phyloP scores from a whole-genome alignment of 2,329 filamentous ascomycete genomes.

The Pezicula neosporulosa region DNA sequence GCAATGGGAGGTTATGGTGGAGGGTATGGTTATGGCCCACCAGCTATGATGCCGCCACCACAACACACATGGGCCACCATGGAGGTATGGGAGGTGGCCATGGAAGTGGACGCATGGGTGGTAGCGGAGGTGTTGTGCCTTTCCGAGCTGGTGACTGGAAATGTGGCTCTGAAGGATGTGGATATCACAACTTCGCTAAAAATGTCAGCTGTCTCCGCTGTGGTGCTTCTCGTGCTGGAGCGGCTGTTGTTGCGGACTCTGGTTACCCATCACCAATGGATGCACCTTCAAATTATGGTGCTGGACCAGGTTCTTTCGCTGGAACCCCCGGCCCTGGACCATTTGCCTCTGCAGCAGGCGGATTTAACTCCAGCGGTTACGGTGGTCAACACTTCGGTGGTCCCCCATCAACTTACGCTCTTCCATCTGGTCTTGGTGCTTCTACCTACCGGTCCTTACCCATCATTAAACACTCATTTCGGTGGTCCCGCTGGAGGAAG shows the following conservation, averaged over 20 bases:
- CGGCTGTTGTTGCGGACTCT: slow-evolving; percentile 90
- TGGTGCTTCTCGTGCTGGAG: slow-evolving; percentile 88
- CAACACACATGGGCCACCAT: slow-evolving; percentile 72
- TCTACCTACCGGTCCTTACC: slow-evolving; percentile 76
- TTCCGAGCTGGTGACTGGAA: slow-evolving; percentile 99
- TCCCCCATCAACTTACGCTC: slow-evolving; percentile 82
- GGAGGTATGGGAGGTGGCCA: slow-evolving; percentile 48
- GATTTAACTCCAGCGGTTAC: slow-evolving; percentile 63
- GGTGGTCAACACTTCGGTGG: slow-evolving; percentile 79
- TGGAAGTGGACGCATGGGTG: slow-evolving; percentile 69
- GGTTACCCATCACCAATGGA: slow-evolving; percentile 91
- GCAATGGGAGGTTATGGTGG: slow-evolving; percentile 62
- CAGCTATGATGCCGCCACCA: slow-evolving; percentile 75
- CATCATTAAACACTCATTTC: slow-evolving; percentile 78
- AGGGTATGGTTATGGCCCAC: slow-evolving; percentile 67
- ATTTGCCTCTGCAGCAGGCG: slow-evolving; percentile 66
- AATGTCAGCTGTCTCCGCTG: slow-evolving; percentile 97
- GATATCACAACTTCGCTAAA: slow-evolving; percentile 99
- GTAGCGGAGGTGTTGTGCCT: slow-evolving; percentile 81
- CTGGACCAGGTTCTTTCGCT: slow-evolving; percentile 84
- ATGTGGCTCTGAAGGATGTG: slow-evolving; percentile 94
- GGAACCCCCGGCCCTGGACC: slow-evolving; percentile 76
- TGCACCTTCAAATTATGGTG: slow-evolving; percentile 74
- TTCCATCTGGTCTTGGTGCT: slow-evolving; percentile 81
- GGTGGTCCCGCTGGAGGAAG: slow-evolving; percentile 70